Evolutionary conservation across 345 rosid species (phyloP).

Genomic region (Cochlearia excelsa): DNA sequence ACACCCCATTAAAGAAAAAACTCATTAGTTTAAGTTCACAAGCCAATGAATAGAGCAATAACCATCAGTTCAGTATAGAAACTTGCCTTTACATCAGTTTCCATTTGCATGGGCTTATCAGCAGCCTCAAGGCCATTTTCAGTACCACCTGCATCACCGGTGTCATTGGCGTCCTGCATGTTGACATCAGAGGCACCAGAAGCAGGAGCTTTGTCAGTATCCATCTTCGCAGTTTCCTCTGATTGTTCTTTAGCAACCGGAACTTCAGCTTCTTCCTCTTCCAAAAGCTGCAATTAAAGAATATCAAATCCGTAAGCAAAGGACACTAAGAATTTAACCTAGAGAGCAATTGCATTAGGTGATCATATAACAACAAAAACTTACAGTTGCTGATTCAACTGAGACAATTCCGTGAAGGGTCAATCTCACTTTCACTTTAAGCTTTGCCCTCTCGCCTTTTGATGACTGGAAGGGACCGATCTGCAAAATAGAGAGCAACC

Average conservation of each 20-base stretch:
- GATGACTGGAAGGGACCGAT: conserved; percentile 87
- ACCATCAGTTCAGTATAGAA: conserved; percentile 1
- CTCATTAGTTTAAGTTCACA: conserved; percentile 5
- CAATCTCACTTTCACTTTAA: conserved; percentile 83
- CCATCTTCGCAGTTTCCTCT: conserved; percentile 69
- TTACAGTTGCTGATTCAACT: conserved; percentile 80
- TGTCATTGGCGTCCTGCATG: conserved; percentile 75
- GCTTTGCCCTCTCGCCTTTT: conserved; percentile 69
- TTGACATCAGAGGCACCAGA: conserved; percentile 63
- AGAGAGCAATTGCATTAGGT: background rate
- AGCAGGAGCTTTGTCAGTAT: conserved; percentile 62
- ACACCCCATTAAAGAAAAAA: background rate
- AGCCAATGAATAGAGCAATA: background rate
- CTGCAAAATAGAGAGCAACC: conserved; percentile 41
- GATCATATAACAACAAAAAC: conserved; percentile 17
- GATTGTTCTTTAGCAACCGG: conserved; percentile 59
- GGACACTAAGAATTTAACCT: background rate
- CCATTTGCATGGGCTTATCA: conserved; percentile 78
- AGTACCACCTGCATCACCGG: conserved; percentile 48
- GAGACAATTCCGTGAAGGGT: conserved; percentile 84
- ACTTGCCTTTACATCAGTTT: conserved; percentile 71
- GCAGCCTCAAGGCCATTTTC: conserved; percentile 77
- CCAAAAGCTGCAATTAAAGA: conserved; percentile 60
- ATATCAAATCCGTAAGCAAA: background rate
- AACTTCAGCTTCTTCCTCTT: conserved; percentile 88